Evolutionary conservation across 805 yeast genomes (phyloP), one percentile per base, ranked within the genome.

Genomic region (Metschnikowia continentalis): DNA sequence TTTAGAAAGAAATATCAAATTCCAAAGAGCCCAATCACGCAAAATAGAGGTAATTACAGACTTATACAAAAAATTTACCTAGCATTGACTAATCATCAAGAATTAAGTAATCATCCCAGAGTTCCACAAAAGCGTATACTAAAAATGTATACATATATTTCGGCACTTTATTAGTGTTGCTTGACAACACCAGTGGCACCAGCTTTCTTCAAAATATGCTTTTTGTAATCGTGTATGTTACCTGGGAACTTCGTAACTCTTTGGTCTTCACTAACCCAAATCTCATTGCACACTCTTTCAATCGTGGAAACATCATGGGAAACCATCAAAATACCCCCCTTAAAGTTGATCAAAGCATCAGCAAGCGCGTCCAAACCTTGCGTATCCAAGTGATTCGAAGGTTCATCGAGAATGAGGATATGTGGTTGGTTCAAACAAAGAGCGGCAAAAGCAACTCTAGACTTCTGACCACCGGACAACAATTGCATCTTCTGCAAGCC

Each of bases 391-490:
- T 94, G 99, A 73, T 94, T 94, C 6, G 97, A 88, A 70, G 99
- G 99, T 79, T 94, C 99, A 77, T 94, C 99, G 58, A 94, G 75
- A 62, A 94, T 83, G 62, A 94, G 77, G 41, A 94, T 83, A 67
- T 94, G 99, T 17, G 99, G 99, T 55, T 87, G 86, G 54, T 80
- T 80, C 62, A 94, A 76, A 72, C 97, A 90, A 57, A 94, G 77
- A 14, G 97, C 92, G 7, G 99, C 98, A 73, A 94, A 94, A 0
- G 98, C 98, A 48, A 94, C 99, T 72, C 99, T 83, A 26, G 97
- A 90, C 69, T 94, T 94, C 67, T 94, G 99, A 76, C 99, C 99
- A 71, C 98, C 99, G 8, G 98, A 92, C 52, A 94, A 74, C 50
- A 87, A 74, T 61, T 82, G 83, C 86, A 94, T 89, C 68, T 87